Conservation (phyloP, 2,329 filamentous ascomycete genomes). For the Camillea tinctor region DNA sequence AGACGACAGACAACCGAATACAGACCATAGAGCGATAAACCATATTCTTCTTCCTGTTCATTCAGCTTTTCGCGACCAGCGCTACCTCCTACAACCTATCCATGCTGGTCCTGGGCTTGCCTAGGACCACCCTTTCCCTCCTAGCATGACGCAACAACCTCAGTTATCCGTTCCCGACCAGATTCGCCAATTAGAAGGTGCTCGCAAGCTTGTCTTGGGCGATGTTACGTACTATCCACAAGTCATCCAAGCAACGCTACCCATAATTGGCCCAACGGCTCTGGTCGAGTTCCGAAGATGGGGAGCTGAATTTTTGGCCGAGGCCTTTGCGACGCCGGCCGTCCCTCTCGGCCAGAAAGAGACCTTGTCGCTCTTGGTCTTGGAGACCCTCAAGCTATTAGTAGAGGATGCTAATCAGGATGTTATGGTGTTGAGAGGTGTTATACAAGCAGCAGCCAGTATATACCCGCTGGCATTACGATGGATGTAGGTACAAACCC, state of each 20-base stretch:
- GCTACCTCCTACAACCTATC: neutral
- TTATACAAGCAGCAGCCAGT: constrained; percentile 85
- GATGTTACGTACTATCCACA: constrained; percentile 87
- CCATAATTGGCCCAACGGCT: constrained; percentile 76
- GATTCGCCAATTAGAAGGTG: constrained; percentile 83
- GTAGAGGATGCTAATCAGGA: constrained; percentile 75
- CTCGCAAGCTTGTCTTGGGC: constrained; percentile 82
- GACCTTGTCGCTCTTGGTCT: constrained; percentile 70
- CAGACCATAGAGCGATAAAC: too few species aligned
- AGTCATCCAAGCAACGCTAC: constrained; percentile 90
- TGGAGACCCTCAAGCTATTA: constrained; percentile 72
- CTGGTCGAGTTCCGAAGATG: constrained; percentile 85
- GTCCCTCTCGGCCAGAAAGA: constrained; percentile 77
- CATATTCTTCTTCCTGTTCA: neutral
- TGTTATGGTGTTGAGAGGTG: constrained; percentile 75
- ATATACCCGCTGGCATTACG: constrained; percentile 90
- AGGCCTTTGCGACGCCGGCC: constrained; percentile 92
- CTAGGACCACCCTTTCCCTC: constrained; percentile 10
- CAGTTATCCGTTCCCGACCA: constrained; percentile 66
- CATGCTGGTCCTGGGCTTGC: constrained; percentile 4
- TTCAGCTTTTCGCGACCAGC: neutral
- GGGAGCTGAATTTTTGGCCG: constrained; percentile 93
- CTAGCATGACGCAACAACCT: constrained; percentile 50
- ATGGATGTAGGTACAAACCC: constrained; percentile 75
- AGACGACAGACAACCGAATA: too few species aligned